Evolutionary conservation across 169 alveolate species (phyloP).

Genomic region (Plasmodium vinckei): DNA sequence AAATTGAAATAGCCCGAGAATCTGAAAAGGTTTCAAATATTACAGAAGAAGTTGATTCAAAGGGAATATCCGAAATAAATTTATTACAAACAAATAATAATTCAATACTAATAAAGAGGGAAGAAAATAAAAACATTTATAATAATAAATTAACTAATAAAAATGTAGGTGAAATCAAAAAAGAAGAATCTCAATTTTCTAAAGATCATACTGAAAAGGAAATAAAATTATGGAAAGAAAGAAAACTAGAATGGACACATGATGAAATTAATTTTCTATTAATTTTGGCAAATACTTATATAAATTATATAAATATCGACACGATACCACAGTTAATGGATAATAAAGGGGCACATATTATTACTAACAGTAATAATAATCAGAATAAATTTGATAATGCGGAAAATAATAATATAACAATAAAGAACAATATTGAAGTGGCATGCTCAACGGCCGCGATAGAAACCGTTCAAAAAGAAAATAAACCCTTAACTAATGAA

Average conservation of each 20-base stretch:
- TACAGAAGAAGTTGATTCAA: slow-evolving; percentile 7
- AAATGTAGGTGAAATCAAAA: neutral
- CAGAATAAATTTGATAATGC: neutral
- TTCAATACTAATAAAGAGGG: neutral
- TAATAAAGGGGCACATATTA: neutral
- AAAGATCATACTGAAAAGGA: slow-evolving; percentile 17
- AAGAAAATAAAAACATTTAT: neutral
- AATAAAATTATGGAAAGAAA: slow-evolving; percentile 29
- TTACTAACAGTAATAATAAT: neutral
- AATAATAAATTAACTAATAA: neutral
- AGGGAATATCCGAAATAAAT: slow-evolving; percentile 8
- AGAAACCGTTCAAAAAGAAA: neutral
- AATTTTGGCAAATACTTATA: slow-evolving; percentile 61
- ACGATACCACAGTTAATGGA: neutral
- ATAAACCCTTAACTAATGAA: neutral
- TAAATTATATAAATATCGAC: slow-evolving; percentile 63
- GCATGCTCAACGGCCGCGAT: neutral
- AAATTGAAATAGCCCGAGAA: slow-evolving; percentile 10
- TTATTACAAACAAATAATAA: neutral
- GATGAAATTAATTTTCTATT: slow-evolving; percentile 68
- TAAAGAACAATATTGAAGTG: neutral
- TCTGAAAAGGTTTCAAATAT: slow-evolving; percentile 25
- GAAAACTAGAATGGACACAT: slow-evolving; percentile 37
- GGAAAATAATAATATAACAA: neutral
- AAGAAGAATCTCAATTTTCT: neutral